Evolutionary conservation across 148 eudicot species (phyloP).

Genomic region (Drosera capensis): DNA sequence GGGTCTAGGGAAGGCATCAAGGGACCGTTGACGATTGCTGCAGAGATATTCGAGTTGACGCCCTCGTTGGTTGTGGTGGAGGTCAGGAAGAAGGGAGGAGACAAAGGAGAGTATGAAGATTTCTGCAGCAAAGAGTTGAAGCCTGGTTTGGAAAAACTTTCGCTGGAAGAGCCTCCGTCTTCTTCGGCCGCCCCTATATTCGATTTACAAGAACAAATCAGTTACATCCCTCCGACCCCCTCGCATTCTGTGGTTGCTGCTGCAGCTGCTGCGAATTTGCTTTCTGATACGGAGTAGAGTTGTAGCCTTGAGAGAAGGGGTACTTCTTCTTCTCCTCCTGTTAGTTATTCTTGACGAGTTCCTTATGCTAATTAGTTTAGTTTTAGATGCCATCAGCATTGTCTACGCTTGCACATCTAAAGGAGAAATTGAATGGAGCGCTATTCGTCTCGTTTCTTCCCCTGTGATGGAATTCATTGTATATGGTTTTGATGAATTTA

Average conservation of each 20-base stretch:
- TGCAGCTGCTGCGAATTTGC: background rate
- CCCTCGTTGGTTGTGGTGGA: conserved; percentile 61
- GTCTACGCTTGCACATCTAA: too few relatives aligned
- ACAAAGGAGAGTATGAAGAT: conserved; percentile 53
- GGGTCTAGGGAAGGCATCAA: conserved; percentile 53
- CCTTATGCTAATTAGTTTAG: too few relatives aligned
- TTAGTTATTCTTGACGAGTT: background rate
- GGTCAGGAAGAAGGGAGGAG: conserved; percentile 69
- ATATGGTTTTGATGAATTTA: too few relatives aligned
- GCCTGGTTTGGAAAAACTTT: conserved; percentile 43
- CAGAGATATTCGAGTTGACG: conserved; percentile 74
- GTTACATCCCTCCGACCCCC: background rate
- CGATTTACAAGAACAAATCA: too few relatives aligned
- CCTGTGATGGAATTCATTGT: too few relatives aligned
- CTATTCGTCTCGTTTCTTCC: too few relatives aligned
- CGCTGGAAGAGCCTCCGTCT: conserved; percentile 4
- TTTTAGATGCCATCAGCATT: too few relatives aligned
- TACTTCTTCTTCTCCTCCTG: background rate
- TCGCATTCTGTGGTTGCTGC: background rate
- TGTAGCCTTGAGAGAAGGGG: background rate
- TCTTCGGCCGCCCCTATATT: background rate
- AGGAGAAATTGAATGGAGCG: too few relatives aligned
- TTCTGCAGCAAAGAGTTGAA: conserved; percentile 43
- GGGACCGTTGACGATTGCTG: conserved; percentile 54
- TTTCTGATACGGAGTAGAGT: background rate